Base-by-base conservation (phyloP, 768 basidiomycete species). In the Tricholoma saponaceum region DNA sequence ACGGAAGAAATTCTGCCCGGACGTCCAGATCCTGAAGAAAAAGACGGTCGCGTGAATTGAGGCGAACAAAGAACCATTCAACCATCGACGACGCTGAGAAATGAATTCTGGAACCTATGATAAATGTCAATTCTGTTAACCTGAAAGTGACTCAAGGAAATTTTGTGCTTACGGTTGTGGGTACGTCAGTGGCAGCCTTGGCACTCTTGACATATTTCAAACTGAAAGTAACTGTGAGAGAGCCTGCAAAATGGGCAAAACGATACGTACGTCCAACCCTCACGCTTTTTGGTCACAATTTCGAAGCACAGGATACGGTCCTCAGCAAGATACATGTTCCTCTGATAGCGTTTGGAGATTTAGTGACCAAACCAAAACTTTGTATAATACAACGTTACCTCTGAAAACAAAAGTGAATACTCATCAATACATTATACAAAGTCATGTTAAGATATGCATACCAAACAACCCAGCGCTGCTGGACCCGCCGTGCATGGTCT, bases 131-230 rank as follows among this genome's bases (percentile, higher is more conserved):
- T 16, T n/a, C n/a, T 8, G 5, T 50, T 8, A 50, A 30, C n/a
- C 30, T 16, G 12, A 30, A 37, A 58, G 23, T 18, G 26, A 39
- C n/a, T 26, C 32, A 35, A 33, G 47, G n/a, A 26, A 4, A 28
- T 10, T 5, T 50, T 18, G 26, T 0, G n/a, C 76, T 57, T 50
- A 85, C 86, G 18, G 85, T 80, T 35, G 92, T 89, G 30, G 95
- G 95, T 4, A 96, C 95, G 74, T 98, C 95, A n/a, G 95, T 98
- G 43, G 94, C 83, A 0, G 94, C 95, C 63, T 95, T 94, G 14
- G 95, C 95, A 65, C 85, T 90, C 80, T 93, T 93, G 71, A 95
- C 93, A 67, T 94, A 95, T 71, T 86, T 88, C 64, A 92, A 73
- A 14, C 89, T 90, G 60, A 25, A 51, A 54, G 54, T 53, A 44